Conservation (phyloP, 2,329 filamentous ascomycete species). For the Ophiostoma sp. region DNA sequence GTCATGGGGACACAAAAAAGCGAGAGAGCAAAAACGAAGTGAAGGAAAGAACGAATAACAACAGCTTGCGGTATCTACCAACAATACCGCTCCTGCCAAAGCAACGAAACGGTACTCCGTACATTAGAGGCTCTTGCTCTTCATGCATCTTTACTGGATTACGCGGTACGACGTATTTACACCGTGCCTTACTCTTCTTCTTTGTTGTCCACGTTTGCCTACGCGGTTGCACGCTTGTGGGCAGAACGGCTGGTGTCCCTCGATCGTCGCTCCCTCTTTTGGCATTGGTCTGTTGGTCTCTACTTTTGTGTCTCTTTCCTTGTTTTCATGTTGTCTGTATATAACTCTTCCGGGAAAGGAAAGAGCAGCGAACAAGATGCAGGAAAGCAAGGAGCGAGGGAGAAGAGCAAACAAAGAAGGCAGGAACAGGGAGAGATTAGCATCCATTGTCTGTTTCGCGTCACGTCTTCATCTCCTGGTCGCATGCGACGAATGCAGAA, state of each 20-base stretch:
- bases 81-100: not conserved
- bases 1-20: not conserved
- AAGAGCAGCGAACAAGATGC: not conserved
- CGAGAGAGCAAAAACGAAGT: not conserved
- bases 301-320: conserved; percentile 9
- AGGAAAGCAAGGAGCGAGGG: not conserved
- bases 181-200: not conserved
- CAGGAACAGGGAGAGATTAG: not conserved
- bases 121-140: not conserved
- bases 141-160: not conserved
- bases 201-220: not conserved
- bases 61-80: not conserved
- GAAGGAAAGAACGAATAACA: not conserved
- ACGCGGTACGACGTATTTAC: too few relatives aligned
- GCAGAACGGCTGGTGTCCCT: not conserved
- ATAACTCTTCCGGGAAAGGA: not conserved
- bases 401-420: not conserved
- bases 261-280: conserved; percentile 3
- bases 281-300: not conserved
- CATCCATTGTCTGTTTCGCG: not conserved
- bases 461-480: not conserved
- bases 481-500: not conserved
- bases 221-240: not conserved
- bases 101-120: too few relatives aligned
- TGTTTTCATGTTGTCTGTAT: not conserved